Base-by-base conservation (phyloP, 2,329 filamentous ascomycete species). In the Hymenoscyphus albidus region DNA sequence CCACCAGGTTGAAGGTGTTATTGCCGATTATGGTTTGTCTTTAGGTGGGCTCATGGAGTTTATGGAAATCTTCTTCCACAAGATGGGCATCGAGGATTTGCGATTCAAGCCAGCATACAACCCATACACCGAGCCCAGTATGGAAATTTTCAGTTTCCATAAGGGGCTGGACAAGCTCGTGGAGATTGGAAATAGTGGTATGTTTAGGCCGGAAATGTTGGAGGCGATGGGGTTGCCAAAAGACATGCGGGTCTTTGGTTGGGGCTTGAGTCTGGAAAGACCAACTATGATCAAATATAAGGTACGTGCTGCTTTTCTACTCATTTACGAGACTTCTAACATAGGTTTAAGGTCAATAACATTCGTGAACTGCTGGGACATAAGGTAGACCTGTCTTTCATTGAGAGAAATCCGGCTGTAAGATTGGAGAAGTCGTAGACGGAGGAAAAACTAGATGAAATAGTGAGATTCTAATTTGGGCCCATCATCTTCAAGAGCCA, bases 71-170 rank as follows among this genome's bases (percentile, higher is more conserved):
- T 98, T 99, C 87, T 99, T 98, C 79, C 84, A 83, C 68, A 96
- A 97, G 83, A 97, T 98, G 90, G 94, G 95, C 70, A 92, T 99
- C 71, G 82, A 86, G 68, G 82, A 86, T 73, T 85, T 99, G 69
- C 89, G 91, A 75, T 99, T 97, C 87, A 99, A 99, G 83, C 95
- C 95, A 18, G 95, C 95, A 0, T 96, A 96, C 81, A 96, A 97
- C 80, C 92, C 91, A 0, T 93, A 96, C 82, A 97, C 93, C 35
- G 95, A 99, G 80, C 93, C 95, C 38, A 90, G 89, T 76, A 96
- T 99, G 93, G 95, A 99, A 79, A 96, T 99, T 70, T 99, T 98
- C 80, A 92, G 91, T 70, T 98, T 89, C 82, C 95, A 98, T 82
- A 86, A 89, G 74, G 94, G 93, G 3, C 81, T 97, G 59, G 86